Evolutionary conservation across 306 rosid genomes (phyloP).

Genomic region (Trifolium fragiferum): DNA sequence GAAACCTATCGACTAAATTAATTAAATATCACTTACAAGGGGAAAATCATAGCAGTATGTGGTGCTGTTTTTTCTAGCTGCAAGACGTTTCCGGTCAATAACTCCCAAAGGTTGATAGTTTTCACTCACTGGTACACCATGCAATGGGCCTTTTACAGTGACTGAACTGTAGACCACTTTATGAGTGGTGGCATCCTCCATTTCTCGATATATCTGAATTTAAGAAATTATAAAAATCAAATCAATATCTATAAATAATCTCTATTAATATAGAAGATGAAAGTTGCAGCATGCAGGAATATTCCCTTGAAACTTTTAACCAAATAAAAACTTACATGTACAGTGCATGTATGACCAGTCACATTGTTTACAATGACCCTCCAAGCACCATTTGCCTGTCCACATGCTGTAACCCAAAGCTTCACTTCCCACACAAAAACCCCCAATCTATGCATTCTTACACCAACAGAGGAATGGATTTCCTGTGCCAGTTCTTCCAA

Average conservation of each 20-base stretch:
- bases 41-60: slow-evolving; percentile 99
- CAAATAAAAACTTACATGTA: slow-evolving; percentile 69
- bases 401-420: slow-evolving; percentile 80
- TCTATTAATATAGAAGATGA: slow-evolving; percentile 17
- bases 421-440: slow-evolving; percentile 97
- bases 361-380: slow-evolving; percentile 92
- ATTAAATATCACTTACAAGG: slow-evolving; percentile 62
- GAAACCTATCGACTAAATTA: slow-evolving; percentile 15
- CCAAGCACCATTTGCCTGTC: slow-evolving; percentile 89
- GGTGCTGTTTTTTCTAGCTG: slow-evolving; percentile 88
- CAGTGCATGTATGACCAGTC: slow-evolving; percentile 92
- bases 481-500: slow-evolving; percentile 74
- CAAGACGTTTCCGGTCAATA: slow-evolving; percentile 80
- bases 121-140: slow-evolving; percentile 75
- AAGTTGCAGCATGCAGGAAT: slow-evolving; percentile 15
- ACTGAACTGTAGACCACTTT: slow-evolving; percentile 74
- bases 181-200: slow-evolving; percentile 64
- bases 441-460: slow-evolving; percentile 95
- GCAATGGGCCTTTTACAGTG: slow-evolving; percentile 64
- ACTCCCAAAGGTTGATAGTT: slow-evolving; percentile 82
- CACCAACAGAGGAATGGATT: slow-evolving; percentile 84
- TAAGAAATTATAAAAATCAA: slow-evolving; percentile 34
- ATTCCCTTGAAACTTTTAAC: slow-evolving; percentile 34
- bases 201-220: slow-evolving; percentile 80
- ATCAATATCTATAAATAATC: slow-evolving; percentile 34